These are phyloP conservation scores for Kodamaea derodonti DNA, from an alignment of 1,139 yeast genomes.

Conservation along the genomic window DNA sequence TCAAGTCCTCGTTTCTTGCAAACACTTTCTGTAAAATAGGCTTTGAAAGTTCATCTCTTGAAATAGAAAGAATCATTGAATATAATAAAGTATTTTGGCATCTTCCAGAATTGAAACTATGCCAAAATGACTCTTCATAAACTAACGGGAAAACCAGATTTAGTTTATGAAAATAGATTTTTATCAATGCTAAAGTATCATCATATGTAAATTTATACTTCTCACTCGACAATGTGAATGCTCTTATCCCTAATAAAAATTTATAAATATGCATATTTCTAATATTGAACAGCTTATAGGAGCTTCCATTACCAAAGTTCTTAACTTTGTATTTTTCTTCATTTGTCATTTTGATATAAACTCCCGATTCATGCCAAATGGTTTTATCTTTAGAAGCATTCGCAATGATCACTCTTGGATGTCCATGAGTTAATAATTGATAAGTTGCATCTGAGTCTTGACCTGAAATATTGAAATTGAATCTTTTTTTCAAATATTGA, in stretches of 20 bases:
- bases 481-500: conserved; percentile 20
- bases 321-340: conserved; percentile 12
- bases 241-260: conserved; percentile 25
- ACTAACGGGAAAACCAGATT: conserved; percentile 35
- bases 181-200: conserved; percentile 24
- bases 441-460: conserved; percentile 17
- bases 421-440: conserved; percentile 24
- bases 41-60: conserved; percentile 26
- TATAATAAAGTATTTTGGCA: conserved; percentile 25
- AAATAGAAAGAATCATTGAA: conserved; percentile 25
- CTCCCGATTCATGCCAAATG: conserved; percentile 29
- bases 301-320: conserved; percentile 12
- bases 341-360: conserved; percentile 17
- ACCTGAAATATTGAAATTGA: conserved; percentile 23
- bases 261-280: conserved; percentile 15
- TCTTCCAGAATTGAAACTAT: conserved; percentile 18
- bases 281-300: conserved; percentile 14
- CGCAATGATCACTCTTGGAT: conserved; percentile 25
- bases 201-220: conserved; percentile 18
- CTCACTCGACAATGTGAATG: conserved; percentile 30
- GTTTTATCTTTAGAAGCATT: conserved; percentile 17
- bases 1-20: conserved; percentile 3
- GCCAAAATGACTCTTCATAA: conserved; percentile 27
- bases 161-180: conserved; percentile 29
- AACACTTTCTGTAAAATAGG: conserved; percentile 24